Evolutionary conservation across 2,329 filamentous ascomycete genomes (phyloP).

Genomic region (Monilinia vaccinii-corymbosi): DNA sequence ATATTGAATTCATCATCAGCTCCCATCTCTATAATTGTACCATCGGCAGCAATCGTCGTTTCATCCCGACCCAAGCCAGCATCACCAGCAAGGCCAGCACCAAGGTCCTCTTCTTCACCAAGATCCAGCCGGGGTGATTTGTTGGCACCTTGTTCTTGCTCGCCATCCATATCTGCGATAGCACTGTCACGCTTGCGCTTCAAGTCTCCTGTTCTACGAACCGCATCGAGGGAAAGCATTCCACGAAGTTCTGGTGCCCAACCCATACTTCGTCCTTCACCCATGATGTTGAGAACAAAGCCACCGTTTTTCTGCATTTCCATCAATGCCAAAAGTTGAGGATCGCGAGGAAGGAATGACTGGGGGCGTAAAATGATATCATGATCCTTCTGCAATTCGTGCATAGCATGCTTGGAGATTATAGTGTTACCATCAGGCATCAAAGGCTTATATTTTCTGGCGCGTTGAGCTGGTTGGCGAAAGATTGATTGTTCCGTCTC

Average conservation of each 20-base stretch:
- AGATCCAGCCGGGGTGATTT: conserved; percentile 60
- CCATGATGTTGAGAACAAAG: conserved; percentile 81
- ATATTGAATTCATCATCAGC: conserved; percentile 41
- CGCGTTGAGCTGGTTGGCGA: conserved; percentile 61
- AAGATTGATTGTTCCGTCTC: conserved; percentile 49
- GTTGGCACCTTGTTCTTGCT: conserved; percentile 46
- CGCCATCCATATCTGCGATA: conserved; percentile 66
- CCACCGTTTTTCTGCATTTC: conserved; percentile 86
- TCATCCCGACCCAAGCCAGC: conserved; percentile 40
- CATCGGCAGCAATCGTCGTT: conserved; percentile 40
- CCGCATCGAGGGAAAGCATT: conserved; percentile 79
- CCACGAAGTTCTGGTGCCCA: conserved; percentile 92
- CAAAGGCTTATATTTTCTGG: conserved; percentile 70
- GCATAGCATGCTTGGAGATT: conserved; percentile 68
- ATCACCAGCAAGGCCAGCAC: conserved; percentile 38
- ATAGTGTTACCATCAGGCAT: conserved; percentile 71
- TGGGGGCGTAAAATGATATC: conserved; percentile 78
- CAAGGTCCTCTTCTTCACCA: conserved; percentile 49
- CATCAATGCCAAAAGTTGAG: conserved; percentile 76
- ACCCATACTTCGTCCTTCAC: conserved; percentile 64
- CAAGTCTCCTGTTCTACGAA: conserved; percentile 67
- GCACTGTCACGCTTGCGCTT: conserved; percentile 93
- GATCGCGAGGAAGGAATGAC: conserved; percentile 78
- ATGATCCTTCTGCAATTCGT: conserved; percentile 76
- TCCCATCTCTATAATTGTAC: conserved; percentile 56